Evolutionary conservation across 257 asterid genomes (phyloP).

Genomic region (Capsicum baccatum): DNA sequence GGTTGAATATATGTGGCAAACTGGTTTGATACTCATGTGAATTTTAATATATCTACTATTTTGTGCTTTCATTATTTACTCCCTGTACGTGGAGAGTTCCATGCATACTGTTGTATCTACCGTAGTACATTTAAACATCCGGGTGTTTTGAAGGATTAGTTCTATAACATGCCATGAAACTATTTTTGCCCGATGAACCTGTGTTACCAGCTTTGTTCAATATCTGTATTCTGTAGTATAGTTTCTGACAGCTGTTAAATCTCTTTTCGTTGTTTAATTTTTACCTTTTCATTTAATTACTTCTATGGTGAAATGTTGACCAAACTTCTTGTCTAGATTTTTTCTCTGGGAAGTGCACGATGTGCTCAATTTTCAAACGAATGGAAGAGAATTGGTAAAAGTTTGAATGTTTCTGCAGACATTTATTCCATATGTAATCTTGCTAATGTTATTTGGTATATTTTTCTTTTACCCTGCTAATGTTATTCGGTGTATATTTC

Average conservation of each 20-base stretch:
- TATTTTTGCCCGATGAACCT: background rate
- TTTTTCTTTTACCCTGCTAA: constrained; percentile 1
- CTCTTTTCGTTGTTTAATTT: background rate
- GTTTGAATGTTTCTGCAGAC: constrained; percentile 11
- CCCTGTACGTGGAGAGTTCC: background rate
- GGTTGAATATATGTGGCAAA: constrained; percentile 46
- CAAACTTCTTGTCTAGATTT: constrained; percentile 54
- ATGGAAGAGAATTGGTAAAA: constrained; percentile 85
- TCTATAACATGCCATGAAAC: constrained; percentile 4
- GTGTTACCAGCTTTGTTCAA: background rate
- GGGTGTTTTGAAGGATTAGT: constrained; percentile 3
- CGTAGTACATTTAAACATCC: background rate
- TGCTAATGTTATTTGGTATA: background rate
- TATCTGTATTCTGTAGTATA: background rate
- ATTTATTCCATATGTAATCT: background rate
- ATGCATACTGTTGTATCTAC: background rate
- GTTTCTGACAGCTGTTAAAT: constrained; percentile 1
- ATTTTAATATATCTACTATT: background rate
- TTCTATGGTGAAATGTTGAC: background rate
- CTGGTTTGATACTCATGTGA: constrained; percentile 16
- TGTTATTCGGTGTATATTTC: constrained; percentile 11
- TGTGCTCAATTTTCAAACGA: constrained; percentile 65
- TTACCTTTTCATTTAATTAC: background rate
- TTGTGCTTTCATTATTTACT: constrained; percentile 6
- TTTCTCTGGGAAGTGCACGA: constrained; percentile 73